Conservation (phyloP, 2,329 filamentous ascomycete genomes). For the Stagonosporopsis tanaceti region DNA sequence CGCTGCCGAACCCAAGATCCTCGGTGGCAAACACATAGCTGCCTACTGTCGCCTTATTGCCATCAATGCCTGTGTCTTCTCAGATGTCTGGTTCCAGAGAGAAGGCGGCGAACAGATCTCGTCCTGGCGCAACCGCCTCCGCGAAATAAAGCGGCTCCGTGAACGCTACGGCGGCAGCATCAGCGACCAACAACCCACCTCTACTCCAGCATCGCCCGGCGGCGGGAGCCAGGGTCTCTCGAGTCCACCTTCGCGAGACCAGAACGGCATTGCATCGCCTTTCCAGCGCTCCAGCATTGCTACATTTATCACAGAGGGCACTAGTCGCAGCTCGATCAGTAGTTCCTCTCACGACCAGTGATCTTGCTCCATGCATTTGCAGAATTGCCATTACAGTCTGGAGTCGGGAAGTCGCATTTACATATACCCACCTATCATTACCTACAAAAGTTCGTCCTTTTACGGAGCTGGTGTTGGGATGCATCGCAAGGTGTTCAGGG, state of each 20-base stretch:
- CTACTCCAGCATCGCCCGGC: conserved; percentile 35
- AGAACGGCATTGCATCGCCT: conserved; percentile 34
- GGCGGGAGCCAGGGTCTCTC: conserved; percentile 29
- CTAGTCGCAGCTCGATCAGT: conserved; percentile 48
- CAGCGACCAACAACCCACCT: conserved; percentile 19
- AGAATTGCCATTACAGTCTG: conserved; percentile 5
- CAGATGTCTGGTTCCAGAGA: conserved; percentile 82
- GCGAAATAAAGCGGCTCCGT: conserved; percentile 82
- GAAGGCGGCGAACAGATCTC: conserved; percentile 84
- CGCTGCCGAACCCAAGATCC: conserved; percentile 86
- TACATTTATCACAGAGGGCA: conserved; percentile 48
- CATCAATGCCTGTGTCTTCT: conserved; percentile 93
- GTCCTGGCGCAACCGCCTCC: conserved; percentile 86
- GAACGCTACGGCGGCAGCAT: conserved; percentile 58
- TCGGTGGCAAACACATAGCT: conserved; percentile 82
- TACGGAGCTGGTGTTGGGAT: not conserved
- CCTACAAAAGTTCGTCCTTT: conserved; percentile 19
- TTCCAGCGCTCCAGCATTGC: conserved; percentile 49
- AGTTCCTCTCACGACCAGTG: conserved; percentile 43
- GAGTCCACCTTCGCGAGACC: conserved; percentile 40
- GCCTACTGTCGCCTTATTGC: conserved; percentile 87
- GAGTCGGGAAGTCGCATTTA: conserved; percentile 16
- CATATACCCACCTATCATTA: conserved; percentile 19
- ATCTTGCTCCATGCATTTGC: conserved; percentile 1
- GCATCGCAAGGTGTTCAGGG: conserved; percentile 18